These are phyloP conservation scores for Gentiana straminea DNA, from an alignment of 257 asterid species.

Conservation along the genomic window DNA sequence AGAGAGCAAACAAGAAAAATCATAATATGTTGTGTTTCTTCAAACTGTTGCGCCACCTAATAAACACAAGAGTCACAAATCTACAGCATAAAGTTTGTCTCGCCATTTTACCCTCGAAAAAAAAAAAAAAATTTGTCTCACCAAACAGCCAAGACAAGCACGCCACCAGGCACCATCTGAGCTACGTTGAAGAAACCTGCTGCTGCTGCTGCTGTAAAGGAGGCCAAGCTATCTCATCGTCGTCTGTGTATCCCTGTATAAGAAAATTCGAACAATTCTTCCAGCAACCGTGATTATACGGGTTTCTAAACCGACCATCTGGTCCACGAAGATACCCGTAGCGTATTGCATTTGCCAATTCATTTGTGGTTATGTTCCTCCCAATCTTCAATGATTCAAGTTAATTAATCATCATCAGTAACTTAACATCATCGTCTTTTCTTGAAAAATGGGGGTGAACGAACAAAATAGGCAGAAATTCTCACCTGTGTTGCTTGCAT, in stretches of 20 bases:
- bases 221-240: slow-evolving; percentile 89
- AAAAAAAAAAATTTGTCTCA: too few species aligned
- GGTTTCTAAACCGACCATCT: slow-evolving; percentile 82
- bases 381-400: slow-evolving; percentile 46
- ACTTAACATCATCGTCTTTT: background rate
- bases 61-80: too few species aligned
- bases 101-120: too few species aligned
- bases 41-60: too few species aligned
- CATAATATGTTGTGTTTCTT: too few species aligned
- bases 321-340: slow-evolving; percentile 92
- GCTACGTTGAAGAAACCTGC: slow-evolving; percentile 21
- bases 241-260: slow-evolving; percentile 66
- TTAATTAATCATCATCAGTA: background rate
- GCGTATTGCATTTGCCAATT: slow-evolving; percentile 65
- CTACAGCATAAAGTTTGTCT: too few species aligned
- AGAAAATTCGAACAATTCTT: slow-evolving; percentile 84
- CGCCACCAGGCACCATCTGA: too few species aligned
- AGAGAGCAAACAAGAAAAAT: too few species aligned
- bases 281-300: slow-evolving; percentile 85
- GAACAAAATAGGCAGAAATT: too few species aligned
- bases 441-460: too few species aligned
- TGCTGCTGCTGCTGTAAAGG: slow-evolving; percentile 44
- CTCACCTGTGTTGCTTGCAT: slow-evolving; percentile 72
- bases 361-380: slow-evolving; percentile 85
- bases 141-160: too few species aligned